These are phyloP conservation scores for Pleomassaria siparia DNA, from an alignment of 2,329 filamentous ascomycete genomes.

Conservation along the genomic window DNA sequence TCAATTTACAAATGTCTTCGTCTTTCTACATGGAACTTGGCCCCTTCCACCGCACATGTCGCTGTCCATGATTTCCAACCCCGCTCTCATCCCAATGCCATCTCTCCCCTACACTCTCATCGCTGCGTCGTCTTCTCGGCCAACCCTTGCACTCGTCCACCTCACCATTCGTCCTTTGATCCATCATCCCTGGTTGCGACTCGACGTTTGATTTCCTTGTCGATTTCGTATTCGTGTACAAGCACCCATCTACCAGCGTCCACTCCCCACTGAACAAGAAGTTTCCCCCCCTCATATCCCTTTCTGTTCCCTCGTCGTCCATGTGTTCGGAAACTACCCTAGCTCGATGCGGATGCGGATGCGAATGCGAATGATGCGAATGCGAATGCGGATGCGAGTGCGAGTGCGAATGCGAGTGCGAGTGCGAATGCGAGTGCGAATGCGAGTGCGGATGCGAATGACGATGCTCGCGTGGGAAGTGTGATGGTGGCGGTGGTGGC, in stretches of 20 bases:
- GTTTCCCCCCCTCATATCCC: conserved; percentile 25
- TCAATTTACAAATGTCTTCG: not conserved
- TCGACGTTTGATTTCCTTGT: not conserved
- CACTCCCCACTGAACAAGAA: conserved; percentile 8
- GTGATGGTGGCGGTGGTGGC: not conserved
- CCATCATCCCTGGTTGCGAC: not conserved
- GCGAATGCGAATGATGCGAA: no score
- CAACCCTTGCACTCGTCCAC: not conserved
- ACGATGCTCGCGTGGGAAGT: no score
- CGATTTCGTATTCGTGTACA: not conserved
- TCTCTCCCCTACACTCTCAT: conserved; percentile 12
- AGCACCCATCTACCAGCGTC: not conserved
- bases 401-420: no score
- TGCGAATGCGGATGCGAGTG: no score
- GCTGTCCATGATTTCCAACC: conserved; percentile 7
- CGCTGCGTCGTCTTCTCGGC: conserved; percentile 5
- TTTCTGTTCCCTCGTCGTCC: conserved; percentile 24
- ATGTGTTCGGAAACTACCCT: conserved; percentile 14
- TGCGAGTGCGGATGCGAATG: no score
- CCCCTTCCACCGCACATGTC: conserved; percentile 25
- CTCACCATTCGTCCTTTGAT: not conserved
- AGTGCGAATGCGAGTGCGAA: no score
- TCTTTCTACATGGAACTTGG: conserved; percentile 14
- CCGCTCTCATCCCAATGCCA: conserved; percentile 7
- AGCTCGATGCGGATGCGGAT: no score